Conservation (phyloP, 805 yeast genomes). For the Saccharomycopsis fermentans region DNA sequence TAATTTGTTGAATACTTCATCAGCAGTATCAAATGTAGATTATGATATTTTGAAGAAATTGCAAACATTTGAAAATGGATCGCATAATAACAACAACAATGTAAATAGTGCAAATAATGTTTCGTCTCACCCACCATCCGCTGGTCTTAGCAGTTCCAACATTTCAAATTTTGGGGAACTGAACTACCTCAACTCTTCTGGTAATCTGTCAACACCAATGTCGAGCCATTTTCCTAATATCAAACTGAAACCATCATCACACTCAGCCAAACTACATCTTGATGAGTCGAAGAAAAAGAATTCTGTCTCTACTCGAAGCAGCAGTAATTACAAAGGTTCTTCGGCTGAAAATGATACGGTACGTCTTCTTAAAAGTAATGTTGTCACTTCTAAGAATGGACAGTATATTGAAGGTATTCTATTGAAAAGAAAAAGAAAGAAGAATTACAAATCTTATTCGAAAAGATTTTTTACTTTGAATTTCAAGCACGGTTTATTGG, state of each 20-base stretch:
- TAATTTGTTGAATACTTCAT: conserved; percentile 4
- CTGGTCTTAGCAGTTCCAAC: not conserved
- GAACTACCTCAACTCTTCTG: not conserved
- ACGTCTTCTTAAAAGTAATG: conserved; percentile 9
- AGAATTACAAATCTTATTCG: conserved; percentile 76
- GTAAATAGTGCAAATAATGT: not conserved
- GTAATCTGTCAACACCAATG: not conserved
- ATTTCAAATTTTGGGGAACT: not conserved
- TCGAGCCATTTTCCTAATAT: conserved; percentile 5
- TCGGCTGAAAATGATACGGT: not conserved
- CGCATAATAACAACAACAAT: not conserved
- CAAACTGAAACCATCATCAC: not conserved
- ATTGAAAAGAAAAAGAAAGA: conserved; percentile 64
- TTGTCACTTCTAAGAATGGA: conserved; percentile 44
- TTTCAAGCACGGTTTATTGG: conserved; percentile 69
- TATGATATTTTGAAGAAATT: conserved; percentile 8
- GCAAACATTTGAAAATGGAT: not conserved
- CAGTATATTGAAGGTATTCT: conserved; percentile 70
- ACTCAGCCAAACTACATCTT: not conserved
- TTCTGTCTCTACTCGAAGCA: not conserved
- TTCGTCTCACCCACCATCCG: not conserved
- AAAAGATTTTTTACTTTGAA: conserved; percentile 80
- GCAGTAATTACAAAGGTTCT: not conserved
- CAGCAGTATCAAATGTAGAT: conserved; percentile 1
- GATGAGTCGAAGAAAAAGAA: conserved; percentile 7